Evolutionary conservation across 495 filamentous ascomycete species (phyloP).

Genomic region (Daldinia loculata): DNA sequence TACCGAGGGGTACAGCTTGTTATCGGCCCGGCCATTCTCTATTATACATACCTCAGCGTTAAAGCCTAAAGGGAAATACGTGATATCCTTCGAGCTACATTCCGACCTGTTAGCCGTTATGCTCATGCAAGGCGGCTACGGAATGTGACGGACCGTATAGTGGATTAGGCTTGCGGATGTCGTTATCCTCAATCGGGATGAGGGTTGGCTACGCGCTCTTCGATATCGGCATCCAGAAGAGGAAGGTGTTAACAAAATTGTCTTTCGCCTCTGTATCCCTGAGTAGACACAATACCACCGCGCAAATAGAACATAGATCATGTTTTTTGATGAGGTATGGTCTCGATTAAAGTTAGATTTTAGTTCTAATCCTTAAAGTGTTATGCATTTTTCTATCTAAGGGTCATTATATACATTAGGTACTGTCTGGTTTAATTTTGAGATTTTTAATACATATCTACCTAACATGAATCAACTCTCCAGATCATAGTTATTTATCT

Average conservation of each 20-base stretch:
- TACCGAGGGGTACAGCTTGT: too few species aligned
- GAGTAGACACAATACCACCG: constrained; percentile 11
- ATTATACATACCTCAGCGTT: neutral
- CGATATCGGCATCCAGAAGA: constrained; percentile 3
- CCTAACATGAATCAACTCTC: too few species aligned
- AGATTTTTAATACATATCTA: too few species aligned
- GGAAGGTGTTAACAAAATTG: constrained; percentile 14
- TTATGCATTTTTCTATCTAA: neutral
- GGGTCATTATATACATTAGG: neutral
- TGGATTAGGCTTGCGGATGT: neutral
- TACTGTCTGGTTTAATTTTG: too few species aligned
- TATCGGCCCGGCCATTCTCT: neutral
- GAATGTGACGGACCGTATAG: neutral
- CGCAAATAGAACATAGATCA: neutral
- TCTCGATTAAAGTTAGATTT: too few species aligned
- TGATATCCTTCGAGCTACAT: neutral
- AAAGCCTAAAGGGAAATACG: neutral
- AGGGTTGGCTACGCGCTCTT: neutral
- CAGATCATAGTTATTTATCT: too few species aligned
- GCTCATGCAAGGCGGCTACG: neutral
- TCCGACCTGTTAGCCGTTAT: neutral
- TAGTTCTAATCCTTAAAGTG: too few species aligned
- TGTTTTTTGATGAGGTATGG: neutral
- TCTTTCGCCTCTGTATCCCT: constrained; percentile 21
- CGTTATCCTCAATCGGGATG: neutral